Evolutionary conservation across 2,329 filamentous ascomycete genomes (phyloP), one percentile per base, ranked within the genome.

Genomic region (Blastomyces emzantsi): DNA sequence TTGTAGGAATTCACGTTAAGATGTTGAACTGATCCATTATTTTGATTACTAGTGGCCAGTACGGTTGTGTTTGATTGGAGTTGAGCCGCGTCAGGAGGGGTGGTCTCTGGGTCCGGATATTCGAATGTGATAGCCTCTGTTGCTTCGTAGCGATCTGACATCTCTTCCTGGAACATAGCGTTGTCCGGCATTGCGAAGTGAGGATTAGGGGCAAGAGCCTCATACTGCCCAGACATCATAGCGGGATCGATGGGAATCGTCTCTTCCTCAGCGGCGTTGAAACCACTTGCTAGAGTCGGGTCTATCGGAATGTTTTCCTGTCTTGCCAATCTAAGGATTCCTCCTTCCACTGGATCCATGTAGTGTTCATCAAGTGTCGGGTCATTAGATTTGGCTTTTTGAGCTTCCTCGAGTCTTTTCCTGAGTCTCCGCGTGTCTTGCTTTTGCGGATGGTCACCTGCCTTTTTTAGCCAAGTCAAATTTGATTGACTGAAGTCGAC

Each of bases 401-500:
- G 80, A 3, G 83, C 84, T 68, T 85, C 83, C 62, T 80, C 78
- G 61, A 79, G 76, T 36, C 81, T 80, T 64, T 77, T 78, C 62
- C 76, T 76, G 64, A 83, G 73, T 36, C 79, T 76, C 19, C 74
- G 72, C 7, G 77, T 80, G 56, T 65, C 64, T 8, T 60, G 47
- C 30, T 66, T 58, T 41, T 66, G 62, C n/a, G 65, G 73, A 64
- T 83, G 78, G 64, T 80, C 78, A n/a, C 77, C 79, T 36, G 78
- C 80, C 63, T 85, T 85, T 61, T 84, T 83, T 58, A 97, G 78
- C 91, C 92, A 97, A 52, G 83, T 84, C 33, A 96, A 80, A 73
- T 99, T 99, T 62, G 95, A 93, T 51, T 90, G 82, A 33, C 90
- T 87, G 75, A 97, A 97, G 73, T 97, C 92, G 9, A 97, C 91